A percentile compares a stretch with the other conserved stretches of the same genome.
Conservation (phyloP, 257 asterid genomes). For the Hygrophila difformis region DNA sequence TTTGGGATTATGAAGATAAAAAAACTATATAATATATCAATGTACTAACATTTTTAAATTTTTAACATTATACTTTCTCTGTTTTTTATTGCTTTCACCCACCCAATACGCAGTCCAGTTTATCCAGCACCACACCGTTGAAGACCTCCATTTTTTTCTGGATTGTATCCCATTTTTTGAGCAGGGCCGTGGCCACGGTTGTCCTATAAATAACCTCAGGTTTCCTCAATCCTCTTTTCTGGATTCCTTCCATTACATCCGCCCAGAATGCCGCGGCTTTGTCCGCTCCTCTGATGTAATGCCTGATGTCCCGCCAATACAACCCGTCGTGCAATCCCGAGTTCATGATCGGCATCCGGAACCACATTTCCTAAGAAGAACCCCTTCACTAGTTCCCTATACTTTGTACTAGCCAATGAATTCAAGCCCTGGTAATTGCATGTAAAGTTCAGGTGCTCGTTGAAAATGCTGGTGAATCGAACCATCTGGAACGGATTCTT, state of each 20-base stretch:
- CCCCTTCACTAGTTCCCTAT: slow-evolving; percentile 34
- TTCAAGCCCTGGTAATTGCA: slow-evolving; percentile 62
- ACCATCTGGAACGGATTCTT: slow-evolving; percentile 40
- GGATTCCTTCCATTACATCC: slow-evolving; percentile 35
- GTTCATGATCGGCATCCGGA: slow-evolving; percentile 78
- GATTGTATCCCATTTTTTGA: slow-evolving; percentile 51
- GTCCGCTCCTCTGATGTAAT: slow-evolving; percentile 47
- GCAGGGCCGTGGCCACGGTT: slow-evolving; percentile 70
- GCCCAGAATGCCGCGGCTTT: slow-evolving; percentile 67
- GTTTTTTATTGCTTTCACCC: too few relatives aligned
- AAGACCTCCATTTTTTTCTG: slow-evolving; percentile 80
- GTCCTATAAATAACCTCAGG: slow-evolving; percentile 69
- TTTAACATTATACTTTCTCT: too few relatives aligned
- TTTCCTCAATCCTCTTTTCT: slow-evolving; percentile 23
- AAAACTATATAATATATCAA: too few relatives aligned
- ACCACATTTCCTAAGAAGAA: slow-evolving; percentile 36
- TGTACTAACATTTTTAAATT: too few relatives aligned
- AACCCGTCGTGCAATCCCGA: slow-evolving; percentile 83
- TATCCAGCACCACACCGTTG: slow-evolving; percentile 76
- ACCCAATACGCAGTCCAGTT: too few relatives aligned
- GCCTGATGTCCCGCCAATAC: slow-evolving; percentile 43
- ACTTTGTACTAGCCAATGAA: slow-evolving; percentile 33
- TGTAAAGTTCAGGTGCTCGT: slow-evolving; percentile 56
- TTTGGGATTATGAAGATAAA: too few relatives aligned
- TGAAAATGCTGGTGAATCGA: slow-evolving; percentile 71